Percentiles rank a stretch among this genome's conserved stretches.
phyloP scores from a whole-genome alignment of 139 green algal species.

The Coelastrella sp. region DNA sequence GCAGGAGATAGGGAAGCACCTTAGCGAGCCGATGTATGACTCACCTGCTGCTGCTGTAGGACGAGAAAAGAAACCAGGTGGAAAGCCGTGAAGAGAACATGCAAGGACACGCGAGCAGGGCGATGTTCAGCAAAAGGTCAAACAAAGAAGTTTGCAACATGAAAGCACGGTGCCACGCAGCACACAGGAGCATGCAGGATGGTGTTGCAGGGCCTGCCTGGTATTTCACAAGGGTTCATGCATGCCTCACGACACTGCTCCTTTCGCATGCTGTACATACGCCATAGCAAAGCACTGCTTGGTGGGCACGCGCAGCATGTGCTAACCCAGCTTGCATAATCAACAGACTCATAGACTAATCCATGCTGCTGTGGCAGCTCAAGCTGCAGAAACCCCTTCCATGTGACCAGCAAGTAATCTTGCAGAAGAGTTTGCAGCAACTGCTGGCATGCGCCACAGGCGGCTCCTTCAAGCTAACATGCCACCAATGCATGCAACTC shows the following conservation, averaged over 20 bases:
- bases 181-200: not conserved
- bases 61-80: not conserved
- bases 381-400: not conserved
- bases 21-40: not conserved
- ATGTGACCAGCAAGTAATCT: slow-evolving; percentile 8
- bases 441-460: not conserved
- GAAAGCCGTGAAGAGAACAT: not conserved
- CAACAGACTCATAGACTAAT: not conserved
- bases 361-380: not conserved
- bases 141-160: not conserved
- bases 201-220: not conserved
- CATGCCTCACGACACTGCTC: slow-evolving; percentile 1
- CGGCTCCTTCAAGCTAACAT: not conserved
- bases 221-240: not conserved
- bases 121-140: not conserved
- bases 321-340: not conserved
- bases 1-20: too few relatives aligned
- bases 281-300: slow-evolving; percentile 9
- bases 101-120: slow-evolving; percentile 3
- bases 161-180: not conserved
- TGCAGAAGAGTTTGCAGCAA: not conserved
- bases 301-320: slow-evolving; percentile 7
- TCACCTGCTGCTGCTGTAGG: slow-evolving; percentile 7
- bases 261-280: not conserved
- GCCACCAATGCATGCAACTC: too few relatives aligned